phyloP scores from a whole-genome alignment of 1,139 yeast species.

The Pneumocystis jirovecii region DNA sequence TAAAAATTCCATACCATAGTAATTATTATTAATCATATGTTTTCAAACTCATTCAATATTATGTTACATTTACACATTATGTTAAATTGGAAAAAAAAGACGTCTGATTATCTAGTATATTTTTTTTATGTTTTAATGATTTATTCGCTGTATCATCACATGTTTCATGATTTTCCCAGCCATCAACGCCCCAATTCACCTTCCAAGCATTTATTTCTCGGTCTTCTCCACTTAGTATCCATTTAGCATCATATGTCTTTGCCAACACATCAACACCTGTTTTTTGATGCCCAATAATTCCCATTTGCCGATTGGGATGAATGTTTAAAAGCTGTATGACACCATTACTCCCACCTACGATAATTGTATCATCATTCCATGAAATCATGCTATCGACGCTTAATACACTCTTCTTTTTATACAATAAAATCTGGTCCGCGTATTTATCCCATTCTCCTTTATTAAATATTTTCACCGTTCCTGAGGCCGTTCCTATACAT shows the following conservation, averaged over 20 bases:
- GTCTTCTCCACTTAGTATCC: background rate
- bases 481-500: slow-evolving; percentile 9
- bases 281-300: slow-evolving; percentile 1
- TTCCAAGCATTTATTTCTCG: background rate
- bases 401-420: background rate
- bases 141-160: background rate
- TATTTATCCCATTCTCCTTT: slow-evolving; percentile 7
- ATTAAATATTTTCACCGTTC: slow-evolving; percentile 9
- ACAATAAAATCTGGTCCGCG: slow-evolving; percentile 5
- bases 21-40: background rate
- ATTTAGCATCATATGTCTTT: background rate
- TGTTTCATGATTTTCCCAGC: background rate
- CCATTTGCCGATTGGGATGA: slow-evolving; percentile 1
- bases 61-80: background rate
- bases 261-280: background rate
- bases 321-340: slow-evolving; percentile 1
- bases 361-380: slow-evolving; percentile 1
- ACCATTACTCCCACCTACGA: slow-evolving; percentile 2
- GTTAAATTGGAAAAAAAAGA: background rate
- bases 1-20: background rate
- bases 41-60: background rate
- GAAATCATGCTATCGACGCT: slow-evolving; percentile 1
- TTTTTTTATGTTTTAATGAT: background rate
- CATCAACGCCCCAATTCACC: background rate
- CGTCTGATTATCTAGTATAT: background rate